These are phyloP conservation scores for Apophysomyces ossiformis DNA, from an alignment of 371 early-diverging fungal genomes.

Conservation along the genomic window DNA sequence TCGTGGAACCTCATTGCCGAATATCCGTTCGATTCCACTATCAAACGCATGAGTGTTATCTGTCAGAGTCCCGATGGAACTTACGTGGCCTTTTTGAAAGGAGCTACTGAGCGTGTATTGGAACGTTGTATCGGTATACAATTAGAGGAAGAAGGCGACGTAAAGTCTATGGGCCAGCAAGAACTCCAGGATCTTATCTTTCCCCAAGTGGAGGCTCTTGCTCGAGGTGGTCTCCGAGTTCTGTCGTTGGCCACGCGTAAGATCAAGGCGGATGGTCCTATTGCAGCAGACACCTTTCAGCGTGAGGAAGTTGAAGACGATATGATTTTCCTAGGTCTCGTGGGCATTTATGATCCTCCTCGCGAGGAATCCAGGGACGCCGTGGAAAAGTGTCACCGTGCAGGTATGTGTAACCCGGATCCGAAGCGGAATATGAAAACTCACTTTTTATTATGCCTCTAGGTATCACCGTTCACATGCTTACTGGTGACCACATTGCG, in stretches of 20 bases:
- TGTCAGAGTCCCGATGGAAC: constrained; percentile 61
- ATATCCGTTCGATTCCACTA: constrained; percentile 81
- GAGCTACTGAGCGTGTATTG: constrained; percentile 79
- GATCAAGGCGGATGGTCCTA: constrained; percentile 49
- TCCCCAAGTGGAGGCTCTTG: constrained; percentile 63
- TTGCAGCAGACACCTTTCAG: constrained; percentile 49
- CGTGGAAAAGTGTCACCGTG: constrained; percentile 84
- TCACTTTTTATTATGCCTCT: neutral
- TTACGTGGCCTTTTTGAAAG: constrained; percentile 62
- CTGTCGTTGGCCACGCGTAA: constrained; percentile 51
- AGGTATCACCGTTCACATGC: constrained; percentile 89
- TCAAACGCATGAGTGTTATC: constrained; percentile 94
- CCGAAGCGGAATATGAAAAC: constrained; percentile 77
- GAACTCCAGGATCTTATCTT: constrained; percentile 56
- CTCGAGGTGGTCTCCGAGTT: constrained; percentile 75
- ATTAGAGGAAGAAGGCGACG: constrained; percentile 47
- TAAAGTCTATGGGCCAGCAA: constrained; percentile 39
- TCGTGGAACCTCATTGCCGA: constrained; percentile 76
- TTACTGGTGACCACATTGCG: constrained; percentile 94
- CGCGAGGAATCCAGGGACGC: constrained; percentile 76
- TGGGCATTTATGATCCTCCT: constrained; percentile 95
- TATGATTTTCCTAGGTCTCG: constrained; percentile 87
- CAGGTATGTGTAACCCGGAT: constrained; percentile 72
- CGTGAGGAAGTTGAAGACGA: constrained; percentile 73
- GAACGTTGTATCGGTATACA: constrained; percentile 60